A percentile compares a stretch with the other conserved stretches of the same genome.
Evolutionary conservation across 1,284 basidiomycete genomes (phyloP).

Genomic region (Singerocomus rubriflavus): DNA sequence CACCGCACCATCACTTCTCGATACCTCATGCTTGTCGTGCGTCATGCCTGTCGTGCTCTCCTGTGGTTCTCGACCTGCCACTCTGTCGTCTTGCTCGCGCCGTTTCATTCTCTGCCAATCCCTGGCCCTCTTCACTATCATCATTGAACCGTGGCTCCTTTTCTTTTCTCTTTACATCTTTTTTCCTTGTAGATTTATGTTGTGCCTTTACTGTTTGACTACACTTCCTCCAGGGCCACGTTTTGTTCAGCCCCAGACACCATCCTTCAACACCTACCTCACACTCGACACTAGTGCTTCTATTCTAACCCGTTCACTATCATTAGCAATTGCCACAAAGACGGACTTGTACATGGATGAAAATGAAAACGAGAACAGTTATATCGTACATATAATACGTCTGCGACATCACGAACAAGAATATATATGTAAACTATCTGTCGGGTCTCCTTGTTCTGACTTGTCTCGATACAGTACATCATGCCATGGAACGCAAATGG

Average conservation of each 20-base stretch:
- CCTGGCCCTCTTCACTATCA: neutral
- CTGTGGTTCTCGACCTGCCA: neutral
- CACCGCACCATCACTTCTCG: neutral
- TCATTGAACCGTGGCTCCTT: neutral
- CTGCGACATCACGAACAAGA: slow-evolving; percentile 6
- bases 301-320: slow-evolving; percentile 1
- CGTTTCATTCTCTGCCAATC: neutral
- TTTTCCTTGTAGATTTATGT: slow-evolving; percentile 16
- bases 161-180: neutral
- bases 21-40: neutral
- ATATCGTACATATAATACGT: slow-evolving; percentile 11
- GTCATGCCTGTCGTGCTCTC: neutral
- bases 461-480: slow-evolving; percentile 6
- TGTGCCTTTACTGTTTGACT: slow-evolving; percentile 1
- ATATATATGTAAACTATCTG: slow-evolving; percentile 4
- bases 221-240: neutral
- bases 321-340: neutral
- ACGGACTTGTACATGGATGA: slow-evolving; percentile 14
- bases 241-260: slow-evolving; percentile 3
- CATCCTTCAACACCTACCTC: slow-evolving; percentile 9
- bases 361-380: slow-evolving; percentile 4
- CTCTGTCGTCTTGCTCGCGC: neutral
- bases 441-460: neutral
- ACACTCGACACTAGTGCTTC: slow-evolving; percentile 5
- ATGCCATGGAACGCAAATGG: neutral